Percentiles rank a stretch among this genome's conserved stretches.
Conservation (phyloP, 2,329 filamentous ascomycete genomes). For the Lithohypha guttulata region DNA sequence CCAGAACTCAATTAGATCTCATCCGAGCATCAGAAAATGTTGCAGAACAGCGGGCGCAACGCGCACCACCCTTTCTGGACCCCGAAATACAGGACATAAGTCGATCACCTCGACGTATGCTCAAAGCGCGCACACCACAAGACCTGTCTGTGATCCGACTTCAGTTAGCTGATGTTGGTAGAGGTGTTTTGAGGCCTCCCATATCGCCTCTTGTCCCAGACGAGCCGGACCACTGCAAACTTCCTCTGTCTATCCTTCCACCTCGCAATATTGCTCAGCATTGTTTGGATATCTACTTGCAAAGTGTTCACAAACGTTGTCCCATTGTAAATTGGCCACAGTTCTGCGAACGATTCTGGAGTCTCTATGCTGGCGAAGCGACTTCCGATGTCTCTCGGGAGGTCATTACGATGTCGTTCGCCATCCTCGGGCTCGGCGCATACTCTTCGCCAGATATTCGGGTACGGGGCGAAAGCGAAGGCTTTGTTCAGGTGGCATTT, state of each 20-base stretch:
- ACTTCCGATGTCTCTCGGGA: conserved; percentile 52
- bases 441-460: conserved; percentile 52
- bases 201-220: conserved; percentile 32
- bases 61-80: conserved; percentile 34
- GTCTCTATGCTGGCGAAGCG: conserved; percentile 57
- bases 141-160: conserved; percentile 61
- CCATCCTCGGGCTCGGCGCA: conserved; percentile 70
- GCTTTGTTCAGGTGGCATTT: conserved; percentile 61
- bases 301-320: conserved; percentile 65
- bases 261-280: conserved; percentile 58
- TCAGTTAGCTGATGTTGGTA: conserved; percentile 62
- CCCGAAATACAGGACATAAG: conserved; percentile 55
- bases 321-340: conserved; percentile 83
- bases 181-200: conserved; percentile 70
- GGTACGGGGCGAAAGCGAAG: conserved; percentile 24
- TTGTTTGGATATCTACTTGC: conserved; percentile 64
- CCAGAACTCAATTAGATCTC: conserved; percentile 68
- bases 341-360: conserved; percentile 65
- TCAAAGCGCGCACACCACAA: conserved; percentile 50
- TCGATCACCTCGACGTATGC: conserved; percentile 53
- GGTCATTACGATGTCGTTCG: conserved; percentile 73
- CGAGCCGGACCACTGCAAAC: conserved; percentile 17
- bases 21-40: conserved; percentile 54
- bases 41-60: conserved; percentile 36
- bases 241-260: conserved; percentile 53